These are phyloP conservation scores for Fragilariopsis cylindrus DNA, from an alignment of 108 stramenopile species.

Conservation along the genomic window DNA sequence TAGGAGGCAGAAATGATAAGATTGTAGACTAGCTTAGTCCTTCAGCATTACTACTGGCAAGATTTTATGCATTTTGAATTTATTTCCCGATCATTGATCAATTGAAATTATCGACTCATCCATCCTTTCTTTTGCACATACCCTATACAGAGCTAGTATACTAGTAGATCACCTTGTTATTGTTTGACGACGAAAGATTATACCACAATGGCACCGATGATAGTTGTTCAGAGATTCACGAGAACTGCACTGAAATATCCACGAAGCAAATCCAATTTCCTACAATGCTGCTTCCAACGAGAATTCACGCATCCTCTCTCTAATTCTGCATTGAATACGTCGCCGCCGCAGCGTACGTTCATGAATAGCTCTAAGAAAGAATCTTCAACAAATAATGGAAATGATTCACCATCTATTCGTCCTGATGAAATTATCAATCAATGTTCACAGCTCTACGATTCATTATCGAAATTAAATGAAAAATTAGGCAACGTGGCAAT, in stretches of 20 bases:
- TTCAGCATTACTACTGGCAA: too few species aligned
- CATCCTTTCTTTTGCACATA: too few species aligned
- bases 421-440: slow-evolving; percentile 28
- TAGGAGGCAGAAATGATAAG: too few species aligned
- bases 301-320: not conserved
- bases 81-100: too few species aligned
- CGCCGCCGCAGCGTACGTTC: not conserved
- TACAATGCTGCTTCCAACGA: not conserved
- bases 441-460: slow-evolving; percentile 33
- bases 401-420: not conserved
- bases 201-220: too few species aligned
- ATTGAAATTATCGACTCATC: too few species aligned
- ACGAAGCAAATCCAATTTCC: not conserved
- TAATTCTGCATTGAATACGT: not conserved
- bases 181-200: too few species aligned
- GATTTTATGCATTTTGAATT: too few species aligned
- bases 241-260: not conserved
- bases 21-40: too few species aligned
- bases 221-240: slow-evolving; percentile 1
- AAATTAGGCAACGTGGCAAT: slow-evolving; percentile 35
- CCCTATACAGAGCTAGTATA: too few species aligned
- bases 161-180: too few species aligned
- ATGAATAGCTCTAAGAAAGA: not conserved
- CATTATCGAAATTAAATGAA: slow-evolving; percentile 29
- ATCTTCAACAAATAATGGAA: not conserved